phyloP scores from a whole-genome alignment of 2,329 filamentous ascomycete genomes.

The Ophiocordyceps camponoti-saundersi region DNA sequence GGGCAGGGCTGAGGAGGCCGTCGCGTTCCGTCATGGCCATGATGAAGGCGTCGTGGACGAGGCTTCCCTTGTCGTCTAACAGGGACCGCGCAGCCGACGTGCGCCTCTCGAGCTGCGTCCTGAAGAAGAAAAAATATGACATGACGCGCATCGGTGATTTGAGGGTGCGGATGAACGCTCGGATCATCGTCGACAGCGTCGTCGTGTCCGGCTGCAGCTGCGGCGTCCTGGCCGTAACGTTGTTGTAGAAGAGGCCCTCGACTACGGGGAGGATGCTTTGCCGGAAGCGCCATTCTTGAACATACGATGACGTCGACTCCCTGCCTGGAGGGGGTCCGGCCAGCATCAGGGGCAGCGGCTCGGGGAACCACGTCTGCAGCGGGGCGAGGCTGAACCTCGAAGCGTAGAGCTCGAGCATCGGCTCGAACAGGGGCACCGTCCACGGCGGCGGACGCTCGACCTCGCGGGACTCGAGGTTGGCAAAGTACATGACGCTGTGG shows the following conservation, averaged over 20 bases:
- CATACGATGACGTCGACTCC: neutral
- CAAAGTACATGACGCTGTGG: conserved; percentile 29
- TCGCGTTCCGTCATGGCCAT: conserved; percentile 25
- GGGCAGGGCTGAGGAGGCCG: conserved; percentile 22
- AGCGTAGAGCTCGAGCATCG: conserved; percentile 31
- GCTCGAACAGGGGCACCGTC: conserved; percentile 21
- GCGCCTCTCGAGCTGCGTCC: conserved; percentile 19
- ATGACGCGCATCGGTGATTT: conserved; percentile 21
- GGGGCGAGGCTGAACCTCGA: conserved; percentile 29
- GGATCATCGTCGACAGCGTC: conserved; percentile 28
- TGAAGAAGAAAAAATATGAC: conserved; percentile 29
- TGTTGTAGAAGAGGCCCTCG: conserved; percentile 12
- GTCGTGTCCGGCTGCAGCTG: conserved; percentile 18
- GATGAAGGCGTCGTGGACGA: conserved; percentile 33
- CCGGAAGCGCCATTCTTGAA: conserved; percentile 13
- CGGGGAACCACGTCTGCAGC: conserved; percentile 22
- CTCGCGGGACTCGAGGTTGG: conserved; percentile 19
- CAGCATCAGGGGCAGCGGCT: conserved; percentile 15
- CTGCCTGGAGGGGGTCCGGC: neutral
- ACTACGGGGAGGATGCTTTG: conserved; percentile 16
- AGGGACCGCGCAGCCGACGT: conserved; percentile 19
- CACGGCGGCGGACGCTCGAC: conserved; percentile 13
- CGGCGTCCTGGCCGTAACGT: conserved; percentile 2
- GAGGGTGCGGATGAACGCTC: conserved; percentile 25
- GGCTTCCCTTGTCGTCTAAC: conserved; percentile 21